Conservation (phyloP, 306 rosid species). For the Acmispon strigosus region DNA sequence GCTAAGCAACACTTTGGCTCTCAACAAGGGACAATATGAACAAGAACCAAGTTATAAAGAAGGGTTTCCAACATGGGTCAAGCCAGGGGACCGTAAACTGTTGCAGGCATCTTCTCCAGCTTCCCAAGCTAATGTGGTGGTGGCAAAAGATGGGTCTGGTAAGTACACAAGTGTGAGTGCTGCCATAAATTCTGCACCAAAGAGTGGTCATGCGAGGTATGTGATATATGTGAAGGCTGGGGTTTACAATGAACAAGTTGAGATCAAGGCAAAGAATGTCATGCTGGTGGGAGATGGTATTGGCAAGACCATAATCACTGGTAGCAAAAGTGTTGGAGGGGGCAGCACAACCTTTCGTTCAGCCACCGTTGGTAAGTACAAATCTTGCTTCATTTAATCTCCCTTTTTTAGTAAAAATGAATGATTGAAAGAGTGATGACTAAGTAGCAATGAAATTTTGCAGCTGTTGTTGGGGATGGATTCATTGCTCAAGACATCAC, state of each 20-base stretch:
- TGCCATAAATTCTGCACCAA: slow-evolving; percentile 45
- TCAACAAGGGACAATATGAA: slow-evolving; percentile 30
- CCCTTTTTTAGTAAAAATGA: too few relatives aligned
- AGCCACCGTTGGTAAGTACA: slow-evolving; percentile 67
- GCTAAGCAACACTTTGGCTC: slow-evolving; percentile 53
- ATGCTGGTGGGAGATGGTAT: slow-evolving; percentile 80
- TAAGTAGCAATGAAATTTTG: neutral
- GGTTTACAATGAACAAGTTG: slow-evolving; percentile 55
- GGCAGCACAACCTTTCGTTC: slow-evolving; percentile 72
- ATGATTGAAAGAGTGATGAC: neutral
- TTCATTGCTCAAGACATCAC: slow-evolving; percentile 68
- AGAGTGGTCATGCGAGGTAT: slow-evolving; percentile 40
- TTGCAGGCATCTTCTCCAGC: slow-evolving; percentile 44
- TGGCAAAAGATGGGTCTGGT: slow-evolving; percentile 67
- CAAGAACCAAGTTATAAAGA: slow-evolving; percentile 9
- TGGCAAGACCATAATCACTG: slow-evolving; percentile 65
- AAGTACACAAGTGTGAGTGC: slow-evolving; percentile 34
- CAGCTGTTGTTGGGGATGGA: slow-evolving; percentile 65
- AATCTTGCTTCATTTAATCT: neutral
- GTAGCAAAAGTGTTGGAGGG: slow-evolving; percentile 82
- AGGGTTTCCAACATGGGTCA: slow-evolving; percentile 65
- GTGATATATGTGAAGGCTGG: slow-evolving; percentile 72
- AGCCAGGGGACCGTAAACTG: slow-evolving; percentile 52
- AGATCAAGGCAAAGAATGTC: slow-evolving; percentile 44
- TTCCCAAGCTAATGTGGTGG: slow-evolving; percentile 38